A percentile compares a stretch with the other conserved stretches of the same genome.
These are phyloP conservation scores for Periconia sp. DNA, from an alignment of 2,329 filamentous ascomycete species.

Conservation along the genomic window DNA sequence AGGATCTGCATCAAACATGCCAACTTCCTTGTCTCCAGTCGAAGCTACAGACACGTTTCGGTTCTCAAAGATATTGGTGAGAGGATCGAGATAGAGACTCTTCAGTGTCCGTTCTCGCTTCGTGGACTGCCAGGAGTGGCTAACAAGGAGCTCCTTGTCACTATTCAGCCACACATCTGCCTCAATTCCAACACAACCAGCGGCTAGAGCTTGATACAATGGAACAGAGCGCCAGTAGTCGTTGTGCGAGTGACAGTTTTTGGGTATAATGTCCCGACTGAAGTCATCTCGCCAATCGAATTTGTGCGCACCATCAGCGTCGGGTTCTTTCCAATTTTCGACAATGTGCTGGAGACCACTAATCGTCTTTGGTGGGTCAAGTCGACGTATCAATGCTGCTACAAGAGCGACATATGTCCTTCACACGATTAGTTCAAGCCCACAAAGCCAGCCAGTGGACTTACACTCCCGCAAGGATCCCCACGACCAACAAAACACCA, in stretches of 20 bases:
- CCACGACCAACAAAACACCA: constrained; percentile 18
- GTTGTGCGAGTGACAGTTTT: constrained; percentile 51
- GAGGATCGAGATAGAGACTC: constrained; percentile 40
- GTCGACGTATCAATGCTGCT: constrained; percentile 21
- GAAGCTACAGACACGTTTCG: constrained; percentile 29
- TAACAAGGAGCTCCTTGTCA: constrained; percentile 34
- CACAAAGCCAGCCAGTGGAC: background rate
- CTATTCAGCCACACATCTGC: constrained; percentile 39
- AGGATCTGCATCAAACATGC: constrained; percentile 57
- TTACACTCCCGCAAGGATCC: constrained; percentile 26
- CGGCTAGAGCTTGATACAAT: constrained; percentile 46
- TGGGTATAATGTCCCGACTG: constrained; percentile 45
- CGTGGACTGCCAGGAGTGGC: constrained; percentile 30
- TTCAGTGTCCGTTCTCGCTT: constrained; percentile 26
- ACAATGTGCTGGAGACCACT: constrained; percentile 34
- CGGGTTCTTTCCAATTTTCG: constrained; percentile 32
- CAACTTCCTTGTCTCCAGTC: constrained; percentile 42
- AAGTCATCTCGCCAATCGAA: constrained; percentile 45
- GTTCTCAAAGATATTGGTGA: constrained; percentile 50
- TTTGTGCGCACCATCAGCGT: constrained; percentile 19
- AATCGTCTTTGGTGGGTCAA: constrained; percentile 23
- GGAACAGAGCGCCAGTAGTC: constrained; percentile 52
- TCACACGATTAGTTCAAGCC: constrained; percentile 9
- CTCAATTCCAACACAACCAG: constrained; percentile 44
- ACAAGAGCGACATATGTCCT: constrained; percentile 35